These are phyloP conservation scores for Penicillium ucsense DNA, from an alignment of 495 filamentous ascomycete species.

Conservation along the genomic window DNA sequence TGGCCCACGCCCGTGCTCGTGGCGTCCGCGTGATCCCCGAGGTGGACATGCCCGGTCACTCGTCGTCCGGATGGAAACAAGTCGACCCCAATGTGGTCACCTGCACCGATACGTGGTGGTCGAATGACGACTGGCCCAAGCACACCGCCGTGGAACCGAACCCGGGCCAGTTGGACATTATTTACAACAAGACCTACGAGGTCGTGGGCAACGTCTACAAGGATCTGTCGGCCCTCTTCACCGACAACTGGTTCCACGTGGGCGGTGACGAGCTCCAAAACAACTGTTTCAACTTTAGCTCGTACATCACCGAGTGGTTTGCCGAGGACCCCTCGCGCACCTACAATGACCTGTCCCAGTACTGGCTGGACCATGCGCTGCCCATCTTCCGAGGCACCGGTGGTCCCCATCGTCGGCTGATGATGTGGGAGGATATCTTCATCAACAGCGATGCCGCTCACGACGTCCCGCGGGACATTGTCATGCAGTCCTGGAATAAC, in stretches of 20 bases:
- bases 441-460: slow-evolving; percentile 32
- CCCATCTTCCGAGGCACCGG: slow-evolving; percentile 39
- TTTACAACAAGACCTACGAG: slow-evolving; percentile 45
- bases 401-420: slow-evolving; percentile 30
- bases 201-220: slow-evolving; percentile 42
- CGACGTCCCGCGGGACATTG: slow-evolving; percentile 40
- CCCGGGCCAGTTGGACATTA: slow-evolving; percentile 47
- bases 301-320: slow-evolving; percentile 36
- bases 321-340: slow-evolving; percentile 39
- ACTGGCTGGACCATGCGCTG: slow-evolving; percentile 45
- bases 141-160: slow-evolving; percentile 49
- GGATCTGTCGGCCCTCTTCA: slow-evolving; percentile 42
- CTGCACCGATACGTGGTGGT: slow-evolving; percentile 47
- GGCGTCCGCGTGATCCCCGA: slow-evolving; percentile 42
- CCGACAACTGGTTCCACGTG: slow-evolving; percentile 46
- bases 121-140: slow-evolving; percentile 39
- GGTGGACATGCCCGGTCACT: slow-evolving; percentile 44
- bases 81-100: slow-evolving; percentile 42
- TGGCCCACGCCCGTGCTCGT: slow-evolving; percentile 37
- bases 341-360: slow-evolving; percentile 42
- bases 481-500: slow-evolving; percentile 48
- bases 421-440: slow-evolving; percentile 50
- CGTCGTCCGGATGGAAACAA: slow-evolving; percentile 44
- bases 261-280: slow-evolving; percentile 45
- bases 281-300: slow-evolving; percentile 46